phyloP scores from a whole-genome alignment of 768 basidiomycete species.

The Tylopilus sp. region DNA sequence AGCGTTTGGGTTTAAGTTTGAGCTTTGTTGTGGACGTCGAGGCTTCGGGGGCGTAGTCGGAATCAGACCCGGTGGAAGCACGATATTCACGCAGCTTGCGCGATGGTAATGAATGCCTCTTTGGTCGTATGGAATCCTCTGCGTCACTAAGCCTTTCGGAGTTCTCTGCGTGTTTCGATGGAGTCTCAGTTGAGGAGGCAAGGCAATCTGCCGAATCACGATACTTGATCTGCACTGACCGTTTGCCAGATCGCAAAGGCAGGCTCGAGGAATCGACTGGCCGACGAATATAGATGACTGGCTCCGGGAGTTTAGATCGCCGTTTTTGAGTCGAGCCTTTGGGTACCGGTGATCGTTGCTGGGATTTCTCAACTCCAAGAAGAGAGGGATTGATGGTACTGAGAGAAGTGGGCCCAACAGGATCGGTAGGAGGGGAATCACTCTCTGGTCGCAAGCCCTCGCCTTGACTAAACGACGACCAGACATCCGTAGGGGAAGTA shows the following conservation, averaged over 20 bases:
- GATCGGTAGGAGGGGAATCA: not conserved
- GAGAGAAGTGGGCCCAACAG: not conserved
- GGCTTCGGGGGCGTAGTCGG: conserved; percentile 11
- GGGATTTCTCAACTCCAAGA: conserved; percentile 16
- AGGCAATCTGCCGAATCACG: conserved; percentile 15
- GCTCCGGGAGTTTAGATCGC: conserved; percentile 19
- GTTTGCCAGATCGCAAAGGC: conserved; percentile 20
- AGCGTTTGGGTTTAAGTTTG: conserved; percentile 5
- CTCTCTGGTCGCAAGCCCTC: not conserved
- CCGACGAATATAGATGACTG: conserved; percentile 31
- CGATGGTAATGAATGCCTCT: conserved; percentile 13
- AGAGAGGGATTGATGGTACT: conserved; percentile 33
- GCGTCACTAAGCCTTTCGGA: not conserved
- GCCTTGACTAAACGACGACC: conserved; percentile 12
- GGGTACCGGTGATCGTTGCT: not conserved
- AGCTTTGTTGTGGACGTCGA: not conserved
- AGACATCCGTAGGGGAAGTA: not conserved
- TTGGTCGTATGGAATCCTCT: not conserved
- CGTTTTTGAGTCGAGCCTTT: conserved; percentile 2
- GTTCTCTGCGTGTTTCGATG: not conserved
- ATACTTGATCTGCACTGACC: conserved; percentile 31
- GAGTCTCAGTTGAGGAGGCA: not conserved
- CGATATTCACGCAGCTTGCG: conserved; percentile 14
- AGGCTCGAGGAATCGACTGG: conserved; percentile 21
- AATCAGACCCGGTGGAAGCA: conserved; percentile 8